Conservation (phyloP, 768 basidiomycete genomes). For the Austroboletus festivus region DNA sequence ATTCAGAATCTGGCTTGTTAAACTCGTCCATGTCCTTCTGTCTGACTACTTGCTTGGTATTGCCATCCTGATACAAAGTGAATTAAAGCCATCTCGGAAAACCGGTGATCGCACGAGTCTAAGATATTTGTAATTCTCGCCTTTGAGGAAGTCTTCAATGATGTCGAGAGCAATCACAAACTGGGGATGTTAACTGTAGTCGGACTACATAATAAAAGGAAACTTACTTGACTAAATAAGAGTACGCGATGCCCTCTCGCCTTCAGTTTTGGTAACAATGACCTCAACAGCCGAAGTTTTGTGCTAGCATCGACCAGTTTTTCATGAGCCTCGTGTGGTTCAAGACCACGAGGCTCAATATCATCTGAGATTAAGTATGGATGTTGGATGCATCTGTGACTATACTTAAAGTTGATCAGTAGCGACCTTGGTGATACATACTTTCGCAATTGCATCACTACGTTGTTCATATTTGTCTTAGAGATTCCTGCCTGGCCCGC, state of each 20-base stretch:
- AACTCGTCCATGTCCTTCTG: conserved; percentile 96
- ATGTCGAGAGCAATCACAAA: conserved; percentile 86
- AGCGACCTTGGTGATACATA: conserved; percentile 33
- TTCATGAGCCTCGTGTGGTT: conserved; percentile 61
- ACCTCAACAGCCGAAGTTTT: conserved; percentile 78
- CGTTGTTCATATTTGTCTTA: conserved; percentile 70
- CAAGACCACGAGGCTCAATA: conserved; percentile 69
- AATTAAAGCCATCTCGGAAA: conserved; percentile 5
- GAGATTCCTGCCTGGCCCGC: conserved; percentile 26
- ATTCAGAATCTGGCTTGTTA: conserved; percentile 82
- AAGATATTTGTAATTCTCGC: conserved; percentile 77
- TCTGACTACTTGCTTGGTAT: conserved; percentile 76
- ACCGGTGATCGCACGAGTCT: conserved; percentile 54
- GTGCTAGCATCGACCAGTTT: conserved; percentile 80
- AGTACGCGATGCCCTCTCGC: conserved; percentile 85
- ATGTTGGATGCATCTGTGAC: conserved; percentile 77
- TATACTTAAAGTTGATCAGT: not conserved
- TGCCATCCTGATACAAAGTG: conserved; percentile 66
- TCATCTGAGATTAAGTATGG: conserved; percentile 81
- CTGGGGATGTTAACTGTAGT: conserved; percentile 38
- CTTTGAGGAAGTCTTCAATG: conserved; percentile 83
- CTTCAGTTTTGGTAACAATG: conserved; percentile 78
- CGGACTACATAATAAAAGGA: not conserved
- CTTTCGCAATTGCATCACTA: conserved; percentile 89
- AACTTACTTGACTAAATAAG: conserved; percentile 82